Evolutionary conservation across 1,139 yeast species (phyloP).

Genomic region (Geotrichum carabidarum): DNA sequence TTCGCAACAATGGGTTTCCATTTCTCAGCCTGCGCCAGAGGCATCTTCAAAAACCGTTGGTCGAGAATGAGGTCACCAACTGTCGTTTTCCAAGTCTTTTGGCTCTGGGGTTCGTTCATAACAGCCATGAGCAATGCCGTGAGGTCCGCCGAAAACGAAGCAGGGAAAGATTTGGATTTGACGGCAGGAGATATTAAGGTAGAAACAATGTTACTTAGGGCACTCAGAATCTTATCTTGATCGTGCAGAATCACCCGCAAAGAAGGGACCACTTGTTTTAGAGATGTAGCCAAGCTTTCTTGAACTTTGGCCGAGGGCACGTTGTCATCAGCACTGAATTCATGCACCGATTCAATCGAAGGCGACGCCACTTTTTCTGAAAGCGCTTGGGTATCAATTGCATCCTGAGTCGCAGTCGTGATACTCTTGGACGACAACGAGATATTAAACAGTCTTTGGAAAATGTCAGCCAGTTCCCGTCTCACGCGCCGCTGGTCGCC

Average conservation of each 20-base stretch:
- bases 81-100: conserved; percentile 39
- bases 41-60: conserved; percentile 42
- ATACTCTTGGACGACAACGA: conserved; percentile 36
- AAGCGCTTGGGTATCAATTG: conserved; percentile 16
- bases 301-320: conserved; percentile 22
- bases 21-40: conserved; percentile 30
- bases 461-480: conserved; percentile 64
- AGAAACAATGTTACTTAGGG: conserved; percentile 41
- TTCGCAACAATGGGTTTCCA: conserved; percentile 51
- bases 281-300: conserved; percentile 41
- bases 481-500: conserved; percentile 57
- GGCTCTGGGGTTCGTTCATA: conserved; percentile 28
- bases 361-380: conserved; percentile 17
- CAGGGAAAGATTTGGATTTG: conserved; percentile 38
- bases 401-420: conserved; percentile 18
- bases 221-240: conserved; percentile 43
- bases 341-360: conserved; percentile 10
- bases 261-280: conserved; percentile 40
- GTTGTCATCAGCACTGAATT: conserved; percentile 12
- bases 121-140: conserved; percentile 29
- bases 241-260: conserved; percentile 45
- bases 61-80: conserved; percentile 41
- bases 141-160: conserved; percentile 31
- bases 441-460: conserved; percentile 49
- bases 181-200: conserved; percentile 43